phyloP scores from a whole-genome alignment of 2,329 filamentous ascomycete species.

The Ramularia endophylla region DNA sequence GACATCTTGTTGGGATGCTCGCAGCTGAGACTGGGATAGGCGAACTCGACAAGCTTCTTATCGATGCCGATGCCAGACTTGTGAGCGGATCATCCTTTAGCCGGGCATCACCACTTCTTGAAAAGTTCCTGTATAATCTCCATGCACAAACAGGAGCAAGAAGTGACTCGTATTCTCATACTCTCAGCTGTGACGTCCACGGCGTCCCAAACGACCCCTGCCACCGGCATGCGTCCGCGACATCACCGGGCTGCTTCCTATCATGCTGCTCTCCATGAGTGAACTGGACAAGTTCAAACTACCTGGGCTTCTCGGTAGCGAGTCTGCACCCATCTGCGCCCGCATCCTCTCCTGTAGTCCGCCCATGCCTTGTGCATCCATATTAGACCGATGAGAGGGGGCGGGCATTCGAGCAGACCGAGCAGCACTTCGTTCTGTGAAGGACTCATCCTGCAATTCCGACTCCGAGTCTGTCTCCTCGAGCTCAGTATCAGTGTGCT shows the following conservation, averaged over 20 bases:
- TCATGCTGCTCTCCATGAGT: slow-evolving; percentile 32
- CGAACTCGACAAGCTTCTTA: too few species aligned
- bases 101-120: too few species aligned
- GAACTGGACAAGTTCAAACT: slow-evolving; percentile 31
- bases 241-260: slow-evolving; percentile 31
- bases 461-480: slow-evolving; percentile 34
- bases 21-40: too few species aligned
- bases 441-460: slow-evolving; percentile 22
- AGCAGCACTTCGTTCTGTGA: slow-evolving; percentile 18
- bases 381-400: background rate
- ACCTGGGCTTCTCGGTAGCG: slow-evolving; percentile 27
- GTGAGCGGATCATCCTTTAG: too few species aligned
- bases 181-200: too few species aligned
- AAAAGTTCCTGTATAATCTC: too few species aligned
- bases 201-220: too few species aligned
- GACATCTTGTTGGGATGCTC: too few species aligned
- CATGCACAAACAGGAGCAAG: too few species aligned
- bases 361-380: slow-evolving; percentile 6
- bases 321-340: slow-evolving; percentile 25
- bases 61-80: too few species aligned
- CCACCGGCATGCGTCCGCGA: slow-evolving; percentile 18
- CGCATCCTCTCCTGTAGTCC: slow-evolving; percentile 28
- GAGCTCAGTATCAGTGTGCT: slow-evolving; percentile 50
- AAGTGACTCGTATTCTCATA: too few species aligned
- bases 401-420: slow-evolving; percentile 10